Evolutionary conservation across 2,329 filamentous ascomycete species (phyloP), one percentile per base, ranked within the genome.

Genomic region (Ophiobolus disseminans): DNA sequence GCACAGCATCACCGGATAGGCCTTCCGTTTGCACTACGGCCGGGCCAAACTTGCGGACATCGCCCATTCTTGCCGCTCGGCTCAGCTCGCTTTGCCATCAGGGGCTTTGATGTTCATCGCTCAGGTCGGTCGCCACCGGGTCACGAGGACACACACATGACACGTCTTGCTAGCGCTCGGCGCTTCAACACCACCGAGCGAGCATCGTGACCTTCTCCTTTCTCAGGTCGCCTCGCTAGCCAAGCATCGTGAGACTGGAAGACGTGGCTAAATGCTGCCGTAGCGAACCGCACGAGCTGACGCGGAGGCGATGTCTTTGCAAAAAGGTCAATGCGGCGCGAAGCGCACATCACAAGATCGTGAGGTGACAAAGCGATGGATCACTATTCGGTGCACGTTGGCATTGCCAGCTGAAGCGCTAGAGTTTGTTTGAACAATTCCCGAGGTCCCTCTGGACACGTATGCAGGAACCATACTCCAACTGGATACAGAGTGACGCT

Each of bases 121-220:
- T 47, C 57, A 47, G 52, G 39, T 50, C 44, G 48, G 32, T 45
- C 42, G 26, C 40, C 43, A 40, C 28, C 21, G 37, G 32, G 54
- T 69, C 68, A 69, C 65, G 54, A 48, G 67, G 57, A 55, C 45
- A 36, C 30, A 40, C 54, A 48, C 35, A 50, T 63, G 62, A 64
- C 63, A 58, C 55, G 52, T 59, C 46, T 53, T 44, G 45, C 55
- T 54, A 48, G 52, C 55, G 46, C 59, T 55, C 57, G 49, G 49
- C 59, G 62, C 60, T 62, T 54, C 64, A 63, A 61, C 63, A 61
- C 60, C 60, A 57, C 53, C 47, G 53, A 57, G 26, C 30, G 26
- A 45, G 50, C 63, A 69, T 70, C 62, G 66, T 69, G 66, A 69
- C 66, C 59, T 62, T 58, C 55, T 57, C 50, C 52, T 59, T 58